Evolutionary conservation across 1,284 basidiomycete genomes (phyloP).

Genomic region (Omphalotus olearius): DNA sequence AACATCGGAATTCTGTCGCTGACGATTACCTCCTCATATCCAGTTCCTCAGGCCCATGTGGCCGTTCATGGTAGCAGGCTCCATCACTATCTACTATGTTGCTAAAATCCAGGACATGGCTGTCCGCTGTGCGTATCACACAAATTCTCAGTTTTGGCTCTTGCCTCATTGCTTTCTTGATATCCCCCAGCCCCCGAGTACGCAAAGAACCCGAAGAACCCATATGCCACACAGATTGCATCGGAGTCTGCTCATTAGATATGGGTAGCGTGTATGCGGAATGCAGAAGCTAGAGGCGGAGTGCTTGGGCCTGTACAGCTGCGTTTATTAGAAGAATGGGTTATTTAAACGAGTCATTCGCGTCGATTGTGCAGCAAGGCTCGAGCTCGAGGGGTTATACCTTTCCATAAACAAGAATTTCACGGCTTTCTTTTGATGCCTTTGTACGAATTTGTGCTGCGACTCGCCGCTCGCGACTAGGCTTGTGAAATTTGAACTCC

Average conservation of each 20-base stretch:
- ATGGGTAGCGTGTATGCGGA: not conserved
- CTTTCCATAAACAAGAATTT: too few species aligned
- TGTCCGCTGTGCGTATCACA: constrained; percentile 61
- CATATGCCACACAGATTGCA: constrained; percentile 72
- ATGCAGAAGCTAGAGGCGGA: too few species aligned
- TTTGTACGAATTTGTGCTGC: too few species aligned
- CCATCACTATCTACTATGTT: constrained; percentile 63
- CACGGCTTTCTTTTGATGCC: too few species aligned
- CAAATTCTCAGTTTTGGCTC: constrained; percentile 5
- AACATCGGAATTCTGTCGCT: constrained; percentile 7
- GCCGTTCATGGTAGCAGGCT: constrained; percentile 67
- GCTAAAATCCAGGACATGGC: constrained; percentile 58
- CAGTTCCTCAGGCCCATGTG: constrained; percentile 70
- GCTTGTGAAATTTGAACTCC: too few species aligned
- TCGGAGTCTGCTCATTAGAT: constrained; percentile 31
- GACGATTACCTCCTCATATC: constrained; percentile 2
- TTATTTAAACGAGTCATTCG: too few species aligned
- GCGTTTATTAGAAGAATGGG: too few species aligned
- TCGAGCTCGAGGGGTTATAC: too few species aligned
- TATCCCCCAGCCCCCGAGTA: constrained; percentile 51
- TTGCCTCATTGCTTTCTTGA: not conserved
- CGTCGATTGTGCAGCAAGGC: too few species aligned
- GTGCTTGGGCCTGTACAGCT: too few species aligned
- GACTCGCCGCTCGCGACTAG: too few species aligned
- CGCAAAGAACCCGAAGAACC: constrained; percentile 73